Percentiles rank a stretch among this genome's conserved stretches.
These are phyloP conservation scores for Dichotomocladium elegans DNA, from an alignment of 371 early-diverging fungal genomes.

Conservation along the genomic window DNA sequence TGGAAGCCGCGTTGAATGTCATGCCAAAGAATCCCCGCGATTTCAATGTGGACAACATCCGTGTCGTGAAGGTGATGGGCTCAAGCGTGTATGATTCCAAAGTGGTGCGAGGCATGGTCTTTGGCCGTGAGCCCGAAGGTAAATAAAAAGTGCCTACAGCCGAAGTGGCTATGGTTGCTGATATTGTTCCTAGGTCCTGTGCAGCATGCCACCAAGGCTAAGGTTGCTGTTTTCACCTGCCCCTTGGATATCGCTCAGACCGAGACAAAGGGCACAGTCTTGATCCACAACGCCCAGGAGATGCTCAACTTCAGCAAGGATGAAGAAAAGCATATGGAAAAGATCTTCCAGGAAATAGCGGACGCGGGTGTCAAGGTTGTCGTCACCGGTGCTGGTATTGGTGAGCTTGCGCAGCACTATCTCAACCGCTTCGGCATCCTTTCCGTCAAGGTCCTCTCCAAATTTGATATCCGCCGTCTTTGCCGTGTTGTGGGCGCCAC, in stretches of 20 bases:
- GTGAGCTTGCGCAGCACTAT: constrained; percentile 94
- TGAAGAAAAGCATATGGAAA: constrained; percentile 80
- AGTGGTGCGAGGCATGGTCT: constrained; percentile 98
- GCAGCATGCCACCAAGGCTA: constrained; percentile 74
- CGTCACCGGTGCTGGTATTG: constrained; percentile 86
- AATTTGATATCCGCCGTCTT: constrained; percentile 94
- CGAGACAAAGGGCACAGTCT: constrained; percentile 99
- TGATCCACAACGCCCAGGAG: constrained; percentile 95
- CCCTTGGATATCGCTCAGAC: constrained; percentile 94
- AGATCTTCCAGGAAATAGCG: constrained; percentile 82
- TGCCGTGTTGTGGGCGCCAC: constrained; percentile 94
- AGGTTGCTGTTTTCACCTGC: constrained; percentile 96
- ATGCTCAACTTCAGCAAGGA: constrained; percentile 96
- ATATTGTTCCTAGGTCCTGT: constrained; percentile 30
- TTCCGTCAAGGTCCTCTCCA: constrained; percentile 89
- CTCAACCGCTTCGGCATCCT: constrained; percentile 88
- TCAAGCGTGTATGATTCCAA: constrained; percentile 90
- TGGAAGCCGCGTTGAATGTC: constrained; percentile 81
- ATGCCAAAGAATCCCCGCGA: constrained; percentile 86
- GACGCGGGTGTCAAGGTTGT: constrained; percentile 93
- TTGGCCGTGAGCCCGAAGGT: constrained; percentile 94
- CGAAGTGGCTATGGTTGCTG: neutral
- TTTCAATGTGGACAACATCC: constrained; percentile 94
- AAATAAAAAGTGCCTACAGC: neutral
- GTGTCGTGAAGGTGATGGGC: constrained; percentile 97